phyloP scores from a whole-genome alignment of 306 rosid species.

The Glycyrrhiza uralensis region DNA sequence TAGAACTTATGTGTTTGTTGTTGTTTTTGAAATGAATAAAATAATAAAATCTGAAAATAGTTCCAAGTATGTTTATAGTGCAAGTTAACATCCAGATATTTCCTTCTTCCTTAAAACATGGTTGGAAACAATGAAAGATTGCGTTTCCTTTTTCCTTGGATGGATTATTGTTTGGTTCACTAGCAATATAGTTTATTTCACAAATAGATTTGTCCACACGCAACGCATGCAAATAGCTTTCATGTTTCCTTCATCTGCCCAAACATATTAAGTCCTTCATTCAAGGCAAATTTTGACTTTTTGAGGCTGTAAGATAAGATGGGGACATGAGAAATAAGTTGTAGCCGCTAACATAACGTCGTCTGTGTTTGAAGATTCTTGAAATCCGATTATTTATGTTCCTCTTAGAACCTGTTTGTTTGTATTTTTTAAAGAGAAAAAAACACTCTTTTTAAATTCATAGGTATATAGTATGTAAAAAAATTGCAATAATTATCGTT shows the following conservation, averaged over 20 bases:
- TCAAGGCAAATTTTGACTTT: slow-evolving; percentile 7
- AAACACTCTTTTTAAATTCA: not conserved
- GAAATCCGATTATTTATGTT: slow-evolving; percentile 2
- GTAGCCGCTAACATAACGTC: not conserved
- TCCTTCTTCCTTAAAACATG: slow-evolving; percentile 15
- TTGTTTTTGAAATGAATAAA: not conserved
- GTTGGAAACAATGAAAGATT: slow-evolving; percentile 11
- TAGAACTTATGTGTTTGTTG: not conserved
- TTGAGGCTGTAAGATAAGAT: slow-evolving; percentile 14
- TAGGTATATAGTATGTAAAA: not conserved
- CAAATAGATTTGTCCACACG: slow-evolving; percentile 7
- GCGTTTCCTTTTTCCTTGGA: not conserved
- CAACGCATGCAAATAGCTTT: not conserved
- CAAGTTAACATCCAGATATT: slow-evolving; percentile 17
- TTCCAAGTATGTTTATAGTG: slow-evolving; percentile 20
- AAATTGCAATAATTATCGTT: not conserved
- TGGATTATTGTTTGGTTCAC: slow-evolving; percentile 14
- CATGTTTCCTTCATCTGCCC: slow-evolving; percentile 7
- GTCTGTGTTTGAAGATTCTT: not conserved
- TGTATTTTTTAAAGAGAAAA: not conserved
- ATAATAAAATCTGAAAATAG: slow-evolving; percentile 11
- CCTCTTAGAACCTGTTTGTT: not conserved
- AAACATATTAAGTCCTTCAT: not conserved
- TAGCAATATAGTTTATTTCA: slow-evolving; percentile 16
- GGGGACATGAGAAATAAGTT: not conserved